Evolutionary conservation across 2,329 filamentous ascomycete species (phyloP).

Genomic region (Aspergillus glaucus): DNA sequence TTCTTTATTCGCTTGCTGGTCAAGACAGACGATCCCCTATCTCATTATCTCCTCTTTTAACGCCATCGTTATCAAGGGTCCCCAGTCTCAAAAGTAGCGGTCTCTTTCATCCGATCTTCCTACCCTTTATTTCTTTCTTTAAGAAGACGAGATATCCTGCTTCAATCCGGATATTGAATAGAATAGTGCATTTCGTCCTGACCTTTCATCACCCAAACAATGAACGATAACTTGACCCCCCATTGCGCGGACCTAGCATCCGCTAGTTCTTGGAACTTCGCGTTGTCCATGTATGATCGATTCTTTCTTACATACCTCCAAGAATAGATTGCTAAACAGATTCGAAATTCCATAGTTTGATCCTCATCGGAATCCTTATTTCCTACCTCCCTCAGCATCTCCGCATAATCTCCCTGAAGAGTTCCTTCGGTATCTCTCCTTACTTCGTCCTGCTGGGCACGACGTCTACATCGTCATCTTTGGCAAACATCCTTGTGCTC

Average conservation of each 20-base stretch:
- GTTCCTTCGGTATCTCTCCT: conserved; percentile 89
- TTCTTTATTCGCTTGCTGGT: not conserved
- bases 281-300: conserved; percentile 46
- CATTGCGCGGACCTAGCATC: conserved; percentile 47
- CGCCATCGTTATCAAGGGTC: not conserved
- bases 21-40: not conserved
- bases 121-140: not conserved
- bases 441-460: conserved; percentile 93
- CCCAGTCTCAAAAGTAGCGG: not conserved
- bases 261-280: conserved; percentile 47
- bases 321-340: conserved; percentile 1
- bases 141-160: not conserved
- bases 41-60: not conserved
- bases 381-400: conserved; percentile 94
- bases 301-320: not conserved
- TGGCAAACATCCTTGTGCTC: conserved; percentile 86
- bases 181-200: not conserved
- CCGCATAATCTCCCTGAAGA: conserved; percentile 78
- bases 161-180: too few species aligned
- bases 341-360: conserved; percentile 41
- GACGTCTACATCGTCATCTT: conserved; percentile 78
- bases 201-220: not conserved
- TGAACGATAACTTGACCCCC: conserved; percentile 17
- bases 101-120: not conserved
- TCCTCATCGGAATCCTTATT: conserved; percentile 79